Evolutionary conservation across 2,329 filamentous ascomycete species (phyloP).

Genomic region (Ophiocordyceps robertsii): DNA sequence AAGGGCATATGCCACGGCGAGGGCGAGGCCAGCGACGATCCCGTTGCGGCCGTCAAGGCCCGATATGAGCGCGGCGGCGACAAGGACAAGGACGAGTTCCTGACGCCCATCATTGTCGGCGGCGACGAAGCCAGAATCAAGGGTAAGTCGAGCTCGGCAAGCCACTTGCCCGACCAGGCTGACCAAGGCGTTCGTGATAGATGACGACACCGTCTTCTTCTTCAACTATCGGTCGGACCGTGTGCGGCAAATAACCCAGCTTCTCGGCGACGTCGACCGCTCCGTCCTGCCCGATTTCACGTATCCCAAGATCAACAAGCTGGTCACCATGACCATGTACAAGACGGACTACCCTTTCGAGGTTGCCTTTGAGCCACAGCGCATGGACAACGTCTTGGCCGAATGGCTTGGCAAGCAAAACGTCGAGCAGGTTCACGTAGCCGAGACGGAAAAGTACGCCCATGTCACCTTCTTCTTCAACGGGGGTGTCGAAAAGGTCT

Average conservation of each 20-base stretch:
- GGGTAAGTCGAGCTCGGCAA: slow-evolving; percentile 34
- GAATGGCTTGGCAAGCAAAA: slow-evolving; percentile 89
- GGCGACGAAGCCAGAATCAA: slow-evolving; percentile 77
- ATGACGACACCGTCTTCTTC: slow-evolving; percentile 93
- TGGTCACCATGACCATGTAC: slow-evolving; percentile 98
- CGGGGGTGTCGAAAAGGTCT: slow-evolving; percentile 93
- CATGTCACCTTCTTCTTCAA: slow-evolving; percentile 99
- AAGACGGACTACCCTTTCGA: slow-evolving; percentile 90
- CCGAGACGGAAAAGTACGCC: slow-evolving; percentile 98
- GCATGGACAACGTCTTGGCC: slow-evolving; percentile 95
- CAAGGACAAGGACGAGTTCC: slow-evolving; percentile 85
- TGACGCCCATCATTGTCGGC: slow-evolving; percentile 92
- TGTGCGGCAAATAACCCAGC: slow-evolving; percentile 88
- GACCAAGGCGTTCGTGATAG: slow-evolving; percentile 24
- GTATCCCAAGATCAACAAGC: slow-evolving; percentile 71
- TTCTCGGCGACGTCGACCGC: slow-evolving; percentile 83
- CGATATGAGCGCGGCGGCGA: slow-evolving; percentile 61
- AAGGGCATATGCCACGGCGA: slow-evolving; percentile 78
- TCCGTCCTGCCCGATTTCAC: slow-evolving; percentile 83
- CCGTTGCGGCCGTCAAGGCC: slow-evolving; percentile 74
- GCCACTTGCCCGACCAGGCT: background rate
- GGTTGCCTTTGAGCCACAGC: slow-evolving; percentile 84
- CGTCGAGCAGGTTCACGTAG: slow-evolving; percentile 87
- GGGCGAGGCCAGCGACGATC: slow-evolving; percentile 74
- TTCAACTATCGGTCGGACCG: slow-evolving; percentile 99